Evolutionary conservation across 345 rosid genomes (phyloP).

Genomic region (Brassica nigra): DNA sequence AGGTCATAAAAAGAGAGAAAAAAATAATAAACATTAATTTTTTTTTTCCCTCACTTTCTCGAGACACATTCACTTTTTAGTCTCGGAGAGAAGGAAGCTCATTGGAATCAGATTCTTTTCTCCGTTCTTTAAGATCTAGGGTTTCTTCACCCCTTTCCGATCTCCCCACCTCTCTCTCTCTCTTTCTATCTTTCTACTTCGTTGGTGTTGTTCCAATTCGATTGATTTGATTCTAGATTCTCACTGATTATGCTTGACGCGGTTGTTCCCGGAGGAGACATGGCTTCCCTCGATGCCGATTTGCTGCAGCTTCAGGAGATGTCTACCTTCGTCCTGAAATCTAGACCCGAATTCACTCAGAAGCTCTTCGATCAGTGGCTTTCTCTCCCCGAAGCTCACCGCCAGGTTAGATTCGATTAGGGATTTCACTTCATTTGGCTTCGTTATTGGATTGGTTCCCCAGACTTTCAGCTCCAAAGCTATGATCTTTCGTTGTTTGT

Average conservation of each 20-base stretch:
- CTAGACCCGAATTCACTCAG: constrained; percentile 72
- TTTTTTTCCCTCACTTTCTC: constrained; percentile 20
- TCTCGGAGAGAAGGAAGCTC: not conserved
- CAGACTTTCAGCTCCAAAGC: not conserved
- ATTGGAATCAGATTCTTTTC: not conserved
- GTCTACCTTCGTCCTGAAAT: constrained; percentile 70
- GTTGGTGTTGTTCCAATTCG: constrained; percentile 37
- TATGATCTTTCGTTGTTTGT: not conserved
- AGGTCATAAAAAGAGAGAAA: not conserved
- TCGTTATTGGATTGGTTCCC: not conserved
- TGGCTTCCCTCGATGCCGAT: constrained; percentile 75
- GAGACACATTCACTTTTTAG: constrained; percentile 14
- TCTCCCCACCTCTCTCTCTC: constrained; percentile 3
- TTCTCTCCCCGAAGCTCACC: constrained; percentile 78
- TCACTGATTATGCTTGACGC: constrained; percentile 46
- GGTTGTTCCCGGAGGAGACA: constrained; percentile 52
- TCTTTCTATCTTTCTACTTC: constrained; percentile 17
- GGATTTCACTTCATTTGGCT: not conserved
- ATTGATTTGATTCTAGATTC: constrained; percentile 33
- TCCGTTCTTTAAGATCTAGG: constrained; percentile 49
- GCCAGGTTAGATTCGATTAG: constrained; percentile 53
- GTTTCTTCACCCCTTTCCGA: constrained; percentile 36
- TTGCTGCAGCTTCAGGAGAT: constrained; percentile 81
- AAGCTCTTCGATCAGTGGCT: constrained; percentile 94
- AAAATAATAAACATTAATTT: not conserved